Base-by-base conservation (phyloP, 2,329 filamentous ascomycete genomes). In the Trichoderma sp. region DNA sequence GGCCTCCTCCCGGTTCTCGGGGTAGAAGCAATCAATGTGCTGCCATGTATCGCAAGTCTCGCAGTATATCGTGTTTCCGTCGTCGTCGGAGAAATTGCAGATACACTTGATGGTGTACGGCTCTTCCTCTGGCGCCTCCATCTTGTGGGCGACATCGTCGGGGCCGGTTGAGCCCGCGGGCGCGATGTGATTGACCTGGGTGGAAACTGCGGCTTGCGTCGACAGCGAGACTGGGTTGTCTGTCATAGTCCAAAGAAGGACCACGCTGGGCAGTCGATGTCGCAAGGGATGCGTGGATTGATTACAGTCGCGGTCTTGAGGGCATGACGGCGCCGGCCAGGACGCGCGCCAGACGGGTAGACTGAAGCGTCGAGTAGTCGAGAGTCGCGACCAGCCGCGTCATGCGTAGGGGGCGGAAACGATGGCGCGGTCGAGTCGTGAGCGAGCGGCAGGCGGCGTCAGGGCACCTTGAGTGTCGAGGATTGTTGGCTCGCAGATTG, bases 71-170 rank as follows among this genome's bases (percentile, higher is more conserved):
- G 95, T 99, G 78, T 92, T 94, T 78, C 95, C 95, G 82, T 99
- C 95, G 83, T 99, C 95, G 81, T 96, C 93, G 76, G 88, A 82
- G 78, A 90, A 97, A 76, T 88, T 88, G 80, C 95, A 99, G 72
- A 98, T 96, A 85, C 95, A 99, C 83, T 96, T 97, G 81, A 98
- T 97, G 66, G 92, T 96, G 78, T 96, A 96, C 19, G 90, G 90
- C 78, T 94, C 90, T 78, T 93, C 90, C 73, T 89, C 87, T 67
- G 76, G 78, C 64, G 78, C 76, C 78, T 89, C 83, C 70, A 78
- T 77, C 77, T 82, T 82, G 65, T 77, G 78, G 65, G 76, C 71
- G 67, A 74, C 74, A 75, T 82, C 78, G 69, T 80, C 77, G 64
- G 75, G 76, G 71, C 75, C 70, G 67, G 75, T 74, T 66, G 71